Evolutionary conservation across 345 rosid species (phyloP).

Genomic region (Eucalyptus urophylla): DNA sequence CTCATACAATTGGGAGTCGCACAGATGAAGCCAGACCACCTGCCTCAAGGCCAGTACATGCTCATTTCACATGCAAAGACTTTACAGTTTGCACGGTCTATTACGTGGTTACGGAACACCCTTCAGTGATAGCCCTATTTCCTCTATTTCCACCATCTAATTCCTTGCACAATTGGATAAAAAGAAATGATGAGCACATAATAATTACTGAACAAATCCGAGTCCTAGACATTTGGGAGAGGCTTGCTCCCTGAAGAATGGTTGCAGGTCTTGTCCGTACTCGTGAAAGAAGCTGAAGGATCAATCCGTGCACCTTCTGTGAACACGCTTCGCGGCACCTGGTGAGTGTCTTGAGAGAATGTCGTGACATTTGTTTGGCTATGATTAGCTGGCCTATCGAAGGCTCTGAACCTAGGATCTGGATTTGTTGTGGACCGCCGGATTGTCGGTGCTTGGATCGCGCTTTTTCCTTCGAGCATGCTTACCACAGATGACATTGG

Average conservation of each 20-base stretch:
- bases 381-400: conserved; percentile 49
- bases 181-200: background rate
- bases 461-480: conserved; percentile 65
- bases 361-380: conserved; percentile 37
- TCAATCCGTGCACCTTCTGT: conserved; percentile 61
- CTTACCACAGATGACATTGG: conserved; percentile 69
- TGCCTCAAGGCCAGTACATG: background rate
- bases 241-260: conserved; percentile 14
- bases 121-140: background rate
- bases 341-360: conserved; percentile 25
- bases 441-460: conserved; percentile 61
- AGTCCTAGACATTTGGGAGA: conserved; percentile 2
- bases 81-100: no score
- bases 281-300: conserved; percentile 25
- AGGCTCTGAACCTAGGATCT: conserved; percentile 73
- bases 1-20: background rate
- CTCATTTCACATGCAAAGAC: background rate
- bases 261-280: conserved; percentile 10
- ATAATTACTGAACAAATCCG: background rate
- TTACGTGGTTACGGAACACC: background rate
- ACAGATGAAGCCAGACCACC: background rate
- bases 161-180: background rate
- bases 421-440: conserved; percentile 25
- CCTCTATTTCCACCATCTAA: background rate
- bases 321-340: conserved; percentile 24